Percentiles rank a stretch among this genome's conserved stretches.
phyloP scores from a whole-genome alignment of 179 eudicot genomes.

The Silene vulgaris region DNA sequence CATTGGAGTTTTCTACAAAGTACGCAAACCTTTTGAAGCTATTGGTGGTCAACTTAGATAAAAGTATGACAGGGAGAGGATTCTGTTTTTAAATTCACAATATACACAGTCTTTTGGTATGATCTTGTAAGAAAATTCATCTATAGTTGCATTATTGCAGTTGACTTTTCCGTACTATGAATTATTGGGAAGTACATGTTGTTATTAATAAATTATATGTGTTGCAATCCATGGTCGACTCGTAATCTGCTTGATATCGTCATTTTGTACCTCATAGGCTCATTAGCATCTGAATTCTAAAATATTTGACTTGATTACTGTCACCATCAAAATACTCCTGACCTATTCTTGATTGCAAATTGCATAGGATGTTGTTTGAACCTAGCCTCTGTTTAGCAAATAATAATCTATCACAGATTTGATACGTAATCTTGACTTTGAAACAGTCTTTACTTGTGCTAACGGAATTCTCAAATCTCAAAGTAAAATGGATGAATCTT shows the following conservation, averaged over 20 bases:
- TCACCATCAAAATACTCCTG: conserved; percentile 3
- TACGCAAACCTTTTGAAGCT: not conserved
- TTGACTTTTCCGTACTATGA: conserved; percentile 23
- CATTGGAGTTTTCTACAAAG: not conserved
- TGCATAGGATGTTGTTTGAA: not conserved
- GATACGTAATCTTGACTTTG: not conserved
- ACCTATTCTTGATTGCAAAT: not conserved
- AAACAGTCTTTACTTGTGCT: not conserved
- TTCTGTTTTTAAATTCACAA: not conserved
- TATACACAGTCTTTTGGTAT: not conserved
- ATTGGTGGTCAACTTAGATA: not conserved
- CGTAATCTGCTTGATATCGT: conserved; percentile 14
- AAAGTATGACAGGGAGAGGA: conserved; percentile 7
- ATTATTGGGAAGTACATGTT: not conserved
- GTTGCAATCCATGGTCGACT: conserved; percentile 17
- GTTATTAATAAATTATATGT: not conserved
- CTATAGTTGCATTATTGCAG: conserved; percentile 12
- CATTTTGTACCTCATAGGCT: not conserved
- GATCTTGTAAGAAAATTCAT: conserved; percentile 2
- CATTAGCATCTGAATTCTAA: conserved; percentile 3
- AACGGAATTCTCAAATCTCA: not conserved
- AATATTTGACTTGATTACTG: conserved; percentile 8
- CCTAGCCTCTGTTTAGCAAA: not conserved
- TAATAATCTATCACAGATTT: not conserved
- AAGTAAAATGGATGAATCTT: not conserved